Evolutionary conservation across 257 asterid species (phyloP).

Genomic region (Capsicum chinense): DNA sequence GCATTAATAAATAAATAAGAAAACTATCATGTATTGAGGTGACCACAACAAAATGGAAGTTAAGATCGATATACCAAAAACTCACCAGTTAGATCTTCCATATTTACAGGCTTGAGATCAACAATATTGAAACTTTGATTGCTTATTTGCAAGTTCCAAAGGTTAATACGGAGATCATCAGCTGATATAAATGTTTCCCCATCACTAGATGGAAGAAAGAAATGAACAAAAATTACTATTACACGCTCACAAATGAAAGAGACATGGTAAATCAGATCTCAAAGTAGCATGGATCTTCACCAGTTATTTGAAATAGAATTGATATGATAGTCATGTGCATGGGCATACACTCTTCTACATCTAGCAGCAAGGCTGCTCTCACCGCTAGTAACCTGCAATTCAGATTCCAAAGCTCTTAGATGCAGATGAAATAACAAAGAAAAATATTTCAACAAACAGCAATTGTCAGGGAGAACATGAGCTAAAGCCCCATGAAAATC

Average conservation of each 20-base stretch:
- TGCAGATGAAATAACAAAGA: slow-evolving; percentile 3
- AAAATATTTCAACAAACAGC: not conserved
- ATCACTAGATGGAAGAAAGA: slow-evolving; percentile 58
- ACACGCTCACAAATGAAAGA: slow-evolving; percentile 20
- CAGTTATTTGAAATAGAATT: slow-evolving; percentile 88
- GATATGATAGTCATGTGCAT: slow-evolving; percentile 91
- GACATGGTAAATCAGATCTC: slow-evolving; percentile 12
- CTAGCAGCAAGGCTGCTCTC: slow-evolving; percentile 80
- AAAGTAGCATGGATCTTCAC: slow-evolving; percentile 38
- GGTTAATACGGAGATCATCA: slow-evolving; percentile 85
- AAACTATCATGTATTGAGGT: slow-evolving; percentile 12
- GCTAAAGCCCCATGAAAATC: slow-evolving; percentile 11
- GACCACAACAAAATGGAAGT: slow-evolving; percentile 27
- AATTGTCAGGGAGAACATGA: not conserved
- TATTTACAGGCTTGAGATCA: slow-evolving; percentile 87
- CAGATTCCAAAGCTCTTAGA: slow-evolving; percentile 25
- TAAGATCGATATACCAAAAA: slow-evolving; percentile 13
- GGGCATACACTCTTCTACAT: slow-evolving; percentile 89
- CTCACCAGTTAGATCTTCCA: slow-evolving; percentile 91
- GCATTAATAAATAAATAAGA: not conserved
- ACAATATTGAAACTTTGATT: slow-evolving; percentile 89
- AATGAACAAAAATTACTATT: not conserved
- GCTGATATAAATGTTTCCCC: slow-evolving; percentile 95
- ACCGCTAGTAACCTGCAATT: slow-evolving; percentile 67
- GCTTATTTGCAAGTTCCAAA: slow-evolving; percentile 90